Base-by-base conservation (phyloP, 2,329 filamentous ascomycete species). In the Aspergillus vadensis region DNA sequence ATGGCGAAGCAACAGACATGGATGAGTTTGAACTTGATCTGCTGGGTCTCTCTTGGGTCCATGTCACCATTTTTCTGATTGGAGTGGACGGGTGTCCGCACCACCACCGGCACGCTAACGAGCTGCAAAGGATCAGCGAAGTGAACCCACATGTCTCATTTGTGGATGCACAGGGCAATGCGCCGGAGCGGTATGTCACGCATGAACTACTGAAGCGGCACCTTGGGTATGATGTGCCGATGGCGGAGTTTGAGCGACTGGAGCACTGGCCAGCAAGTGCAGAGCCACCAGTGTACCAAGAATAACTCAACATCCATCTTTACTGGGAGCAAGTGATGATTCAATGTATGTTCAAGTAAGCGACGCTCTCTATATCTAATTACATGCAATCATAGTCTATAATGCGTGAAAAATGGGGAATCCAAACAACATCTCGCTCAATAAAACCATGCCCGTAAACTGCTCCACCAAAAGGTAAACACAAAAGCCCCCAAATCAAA, bases 1-100 rank as follows among this genome's bases (percentile, higher is more conserved):
- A 58, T 10, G 56, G 56, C 4, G 56, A 58, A 27, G 56, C 56
- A 5, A 58, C 32, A 4, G 56, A 58, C 36, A 58, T 58, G 56
- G 56, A 58, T 12, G 56, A 58, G 23, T 58, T 58, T n/a, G 56
- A 58, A 25, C 48, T 58, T 6, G 56, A 58, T 25, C 47, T 58
- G 21, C 36, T 58, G 7, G 25, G 56, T 9, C 56, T 58, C 30
- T 51, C 56, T 2, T 58, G 56, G 56, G 48, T 58, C 10, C 56
- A 58, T 43, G 47, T 58, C 4, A 58, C 56, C 10, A 32, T 58
- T 9, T 58, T 58, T 25, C 25, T 58, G 56, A 58, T 58, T 23
- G 56, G 56, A 2, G 56, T 43, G 14, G 56, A 58, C 36, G 56
- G 56, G 21, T 58, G 56, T 32, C 48, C 56, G 23, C 56, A 58